phyloP scores from a whole-genome alignment of 805 yeast genomes.

The Wickerhamiella spandovensis region DNA sequence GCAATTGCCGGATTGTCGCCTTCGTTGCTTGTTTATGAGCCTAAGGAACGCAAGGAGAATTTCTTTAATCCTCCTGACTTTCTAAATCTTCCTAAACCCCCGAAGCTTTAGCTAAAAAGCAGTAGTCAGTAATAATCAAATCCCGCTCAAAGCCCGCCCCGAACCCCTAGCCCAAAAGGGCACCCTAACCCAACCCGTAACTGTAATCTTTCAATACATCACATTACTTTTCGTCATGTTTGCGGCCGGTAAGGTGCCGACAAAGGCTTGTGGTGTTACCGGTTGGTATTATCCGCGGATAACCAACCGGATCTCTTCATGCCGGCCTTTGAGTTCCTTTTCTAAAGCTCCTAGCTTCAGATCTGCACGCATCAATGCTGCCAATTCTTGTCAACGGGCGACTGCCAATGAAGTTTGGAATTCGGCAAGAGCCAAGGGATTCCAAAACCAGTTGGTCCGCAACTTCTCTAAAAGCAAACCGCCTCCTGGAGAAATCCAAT shows the following conservation, averaged over 20 bases:
- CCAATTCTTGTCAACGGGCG: background rate
- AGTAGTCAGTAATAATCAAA: background rate
- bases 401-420: background rate
- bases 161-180: background rate
- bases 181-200: background rate
- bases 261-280: background rate
- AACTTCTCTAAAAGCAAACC: background rate
- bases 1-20: background rate
- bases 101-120: background rate
- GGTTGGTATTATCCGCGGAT: background rate
- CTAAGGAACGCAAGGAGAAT: background rate
- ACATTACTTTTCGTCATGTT: background rate
- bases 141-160: background rate
- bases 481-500: background rate
- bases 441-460: background rate
- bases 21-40: background rate
- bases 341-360: background rate
- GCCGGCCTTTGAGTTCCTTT: background rate
- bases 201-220: background rate
- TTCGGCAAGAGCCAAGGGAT: background rate
- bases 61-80: conserved; percentile 5
- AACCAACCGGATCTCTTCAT: background rate
- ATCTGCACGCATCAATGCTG: background rate
- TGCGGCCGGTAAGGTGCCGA: background rate
- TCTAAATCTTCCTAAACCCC: background rate